Percentiles rank a stretch among this genome's conserved stretches.
These are phyloP conservation scores for Leccinum fibrillosum DNA, from an alignment of 768 basidiomycete species.

Conservation along the genomic window DNA sequence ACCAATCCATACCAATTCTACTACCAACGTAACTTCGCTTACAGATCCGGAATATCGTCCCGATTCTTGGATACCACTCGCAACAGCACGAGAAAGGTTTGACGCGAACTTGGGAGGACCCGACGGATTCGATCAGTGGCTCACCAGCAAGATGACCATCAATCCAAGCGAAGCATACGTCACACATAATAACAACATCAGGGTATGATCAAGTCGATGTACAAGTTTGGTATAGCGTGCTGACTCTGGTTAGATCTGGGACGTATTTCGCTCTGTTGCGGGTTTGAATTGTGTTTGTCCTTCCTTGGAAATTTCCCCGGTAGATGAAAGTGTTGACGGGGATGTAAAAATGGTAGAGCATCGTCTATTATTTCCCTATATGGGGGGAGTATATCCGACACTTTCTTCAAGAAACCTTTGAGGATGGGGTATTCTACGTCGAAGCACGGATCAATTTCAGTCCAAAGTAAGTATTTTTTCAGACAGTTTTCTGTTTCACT, in stretches of 20 bases:
- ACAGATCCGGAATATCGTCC: slow-evolving; percentile 41
- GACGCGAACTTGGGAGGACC: slow-evolving; percentile 51
- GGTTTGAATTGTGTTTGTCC: slow-evolving; percentile 42
- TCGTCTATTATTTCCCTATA: slow-evolving; percentile 52
- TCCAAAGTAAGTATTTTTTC: slow-evolving; percentile 39
- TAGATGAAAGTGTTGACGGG: background rate
- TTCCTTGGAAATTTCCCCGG: background rate
- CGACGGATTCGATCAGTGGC: slow-evolving; percentile 68
- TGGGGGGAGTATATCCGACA: slow-evolving; percentile 58
- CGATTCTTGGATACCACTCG: slow-evolving; percentile 53
- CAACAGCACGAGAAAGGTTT: slow-evolving; percentile 53
- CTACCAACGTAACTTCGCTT: slow-evolving; percentile 24
- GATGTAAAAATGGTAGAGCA: slow-evolving; percentile 23
- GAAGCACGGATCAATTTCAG: slow-evolving; percentile 69
- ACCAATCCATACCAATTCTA: slow-evolving; percentile 37
- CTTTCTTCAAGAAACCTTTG: slow-evolving; percentile 59
- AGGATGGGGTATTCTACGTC: slow-evolving; percentile 69
- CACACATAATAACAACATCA: slow-evolving; percentile 66
- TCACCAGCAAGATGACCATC: slow-evolving; percentile 57
- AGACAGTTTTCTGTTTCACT: background rate
- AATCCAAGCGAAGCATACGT: slow-evolving; percentile 69
- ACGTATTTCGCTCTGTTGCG: slow-evolving; percentile 62
- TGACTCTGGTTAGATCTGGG: slow-evolving; percentile 58
- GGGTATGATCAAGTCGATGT: slow-evolving; percentile 37
- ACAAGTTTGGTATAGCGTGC: background rate